Conservation (phyloP, 1,284 basidiomycete species). For the Inonotus hispidus region DNA sequence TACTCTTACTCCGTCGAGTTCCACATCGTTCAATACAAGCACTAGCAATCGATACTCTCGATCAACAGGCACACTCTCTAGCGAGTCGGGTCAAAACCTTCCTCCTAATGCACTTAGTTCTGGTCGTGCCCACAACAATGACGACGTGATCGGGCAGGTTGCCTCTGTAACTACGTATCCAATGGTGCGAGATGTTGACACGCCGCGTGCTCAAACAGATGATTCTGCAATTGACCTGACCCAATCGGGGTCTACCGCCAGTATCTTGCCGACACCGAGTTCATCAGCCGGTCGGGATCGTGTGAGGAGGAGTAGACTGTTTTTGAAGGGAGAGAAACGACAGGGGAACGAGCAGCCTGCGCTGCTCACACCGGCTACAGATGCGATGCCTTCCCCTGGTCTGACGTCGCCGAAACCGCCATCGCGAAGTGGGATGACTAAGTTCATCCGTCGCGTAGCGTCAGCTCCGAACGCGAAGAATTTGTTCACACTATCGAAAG, state of each 20-base stretch:
- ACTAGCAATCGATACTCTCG: slow-evolving; percentile 23
- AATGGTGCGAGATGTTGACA: background rate
- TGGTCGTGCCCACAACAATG: background rate
- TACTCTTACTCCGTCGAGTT: slow-evolving; percentile 16
- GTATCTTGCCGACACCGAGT: slow-evolving; percentile 16
- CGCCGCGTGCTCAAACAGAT: slow-evolving; percentile 1
- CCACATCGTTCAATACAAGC: slow-evolving; percentile 15
- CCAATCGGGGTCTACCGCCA: background rate
- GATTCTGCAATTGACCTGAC: background rate
- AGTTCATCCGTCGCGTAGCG: slow-evolving; percentile 91
- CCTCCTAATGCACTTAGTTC: background rate
- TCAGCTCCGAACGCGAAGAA: slow-evolving; percentile 96
- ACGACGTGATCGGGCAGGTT: slow-evolving; percentile 2
- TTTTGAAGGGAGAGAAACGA: slow-evolving; percentile 38
- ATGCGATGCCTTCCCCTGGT: slow-evolving; percentile 18
- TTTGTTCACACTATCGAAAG: slow-evolving; percentile 62
- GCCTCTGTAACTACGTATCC: slow-evolving; percentile 1
- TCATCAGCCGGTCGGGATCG: slow-evolving; percentile 15
- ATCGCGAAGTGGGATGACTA: slow-evolving; percentile 19
- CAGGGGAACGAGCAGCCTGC: slow-evolving; percentile 53
- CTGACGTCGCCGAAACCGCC: slow-evolving; percentile 12
- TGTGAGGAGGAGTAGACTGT: background rate
- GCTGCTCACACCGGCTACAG: slow-evolving; percentile 19
- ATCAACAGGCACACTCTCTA: slow-evolving; percentile 26
- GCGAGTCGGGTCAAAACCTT: slow-evolving; percentile 21